Evolutionary conservation across 257 asterid species (phyloP), one percentile per base, ranked within the genome.

Genomic region (Nicotiana otophora): DNA sequence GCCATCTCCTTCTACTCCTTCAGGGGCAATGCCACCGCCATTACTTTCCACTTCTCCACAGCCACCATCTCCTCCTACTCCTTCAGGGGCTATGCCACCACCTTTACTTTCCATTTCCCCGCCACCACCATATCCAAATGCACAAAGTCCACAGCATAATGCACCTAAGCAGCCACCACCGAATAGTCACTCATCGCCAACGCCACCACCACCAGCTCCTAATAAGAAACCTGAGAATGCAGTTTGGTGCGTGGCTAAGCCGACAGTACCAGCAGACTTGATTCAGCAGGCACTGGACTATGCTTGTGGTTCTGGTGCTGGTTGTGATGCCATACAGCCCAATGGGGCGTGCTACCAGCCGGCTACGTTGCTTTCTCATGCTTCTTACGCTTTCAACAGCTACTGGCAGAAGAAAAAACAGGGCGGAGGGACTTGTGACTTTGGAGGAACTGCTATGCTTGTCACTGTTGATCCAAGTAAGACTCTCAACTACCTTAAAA

Each of bases 301-400:
- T 82, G 87, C 85, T 19, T 85, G 87, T 77, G 87, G 87, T 34
- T 78, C 87, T 53, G 87, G 87, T 46, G 87, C 87, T 12, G 87
- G 75, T 23, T 85, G 87, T 82, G 83, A 77, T 69, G 83, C 81
- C 58, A 78, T 78, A 39, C 82, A 82, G 19, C 83, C 65, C 80
- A 78, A 68, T 30, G 87, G 82, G 17, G 63, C 57, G 0, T 85
- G 87, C 51, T 82, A 48, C 81, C 72, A 85, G n/a, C 87, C 87
- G 10, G 54, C 83, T 65, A 17, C 81, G 19, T 42, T 81, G 8
- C 69, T 33, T 42, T 84, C 70, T 82, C 87, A 85, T 70, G 83
- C 85, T 66, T 78, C 75, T 81, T 85, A 85, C 60, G 87, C 87
- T 39, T 84, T 85, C 69, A 81, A 81, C 42, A 67, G 79, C 66